Conservation (phyloP, 2,329 filamentous ascomycete genomes). For the Thielaviopsis musarum region DNA sequence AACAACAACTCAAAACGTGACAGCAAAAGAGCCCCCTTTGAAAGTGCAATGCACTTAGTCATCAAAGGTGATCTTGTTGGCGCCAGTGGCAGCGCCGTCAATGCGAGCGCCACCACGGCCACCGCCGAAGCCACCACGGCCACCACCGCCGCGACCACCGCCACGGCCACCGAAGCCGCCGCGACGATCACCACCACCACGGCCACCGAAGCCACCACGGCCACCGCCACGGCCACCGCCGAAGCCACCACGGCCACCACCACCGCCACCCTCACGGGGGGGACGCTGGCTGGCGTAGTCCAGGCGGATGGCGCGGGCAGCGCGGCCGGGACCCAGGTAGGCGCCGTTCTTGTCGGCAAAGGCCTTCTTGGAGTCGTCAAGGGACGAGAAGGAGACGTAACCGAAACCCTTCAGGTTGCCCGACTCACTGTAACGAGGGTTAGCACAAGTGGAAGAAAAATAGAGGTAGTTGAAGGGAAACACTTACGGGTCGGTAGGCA, state of each 20-base stretch:
- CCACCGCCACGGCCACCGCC: slow-evolving; percentile 34
- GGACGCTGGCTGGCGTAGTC: slow-evolving; percentile 61
- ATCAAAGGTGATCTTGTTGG: slow-evolving; percentile 57
- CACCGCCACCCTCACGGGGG: slow-evolving; percentile 40
- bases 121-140: slow-evolving; percentile 23
- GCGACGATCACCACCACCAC: slow-evolving; percentile 25
- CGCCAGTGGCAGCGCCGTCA: slow-evolving; percentile 32
- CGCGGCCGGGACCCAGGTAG: slow-evolving; percentile 44
- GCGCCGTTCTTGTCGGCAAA: slow-evolving; percentile 54
- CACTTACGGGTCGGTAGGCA: slow-evolving; percentile 66
- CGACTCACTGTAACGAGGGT: slow-evolving; percentile 40
- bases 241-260: slow-evolving; percentile 28
- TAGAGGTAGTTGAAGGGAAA: neutral
- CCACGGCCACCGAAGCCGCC: slow-evolving; percentile 31
- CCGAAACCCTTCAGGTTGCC: slow-evolving; percentile 84
- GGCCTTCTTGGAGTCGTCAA: slow-evolving; percentile 69
- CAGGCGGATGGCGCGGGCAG: slow-evolving; percentile 59
- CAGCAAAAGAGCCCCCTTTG: neutral
- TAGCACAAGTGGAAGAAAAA: slow-evolving; percentile 13
- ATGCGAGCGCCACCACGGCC: slow-evolving; percentile 23
- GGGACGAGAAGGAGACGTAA: slow-evolving; percentile 66
- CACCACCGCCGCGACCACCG: slow-evolving; percentile 34
- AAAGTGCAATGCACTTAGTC: slow-evolving; percentile 16
- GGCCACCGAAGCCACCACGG: slow-evolving; percentile 35
- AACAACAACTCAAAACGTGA: neutral